A percentile compares a stretch with the other conserved stretches of the same genome.
phyloP scores from a whole-genome alignment of 768 basidiomycete genomes.

The Kwoniella botswanensis region DNA sequence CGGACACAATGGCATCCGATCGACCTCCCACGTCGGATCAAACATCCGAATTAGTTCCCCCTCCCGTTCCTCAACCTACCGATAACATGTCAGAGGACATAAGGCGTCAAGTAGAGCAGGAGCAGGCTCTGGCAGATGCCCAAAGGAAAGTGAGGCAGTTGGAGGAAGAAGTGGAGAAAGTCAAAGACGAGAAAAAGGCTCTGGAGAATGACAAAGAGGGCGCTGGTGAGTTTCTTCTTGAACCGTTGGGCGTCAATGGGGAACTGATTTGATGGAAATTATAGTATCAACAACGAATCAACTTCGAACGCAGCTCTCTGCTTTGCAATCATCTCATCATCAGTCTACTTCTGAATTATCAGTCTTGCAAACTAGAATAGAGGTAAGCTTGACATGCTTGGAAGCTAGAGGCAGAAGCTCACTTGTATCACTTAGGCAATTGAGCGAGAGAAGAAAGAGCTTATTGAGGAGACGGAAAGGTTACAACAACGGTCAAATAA shows the following conservation, averaged over 20 bases:
- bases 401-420: conserved; percentile 22
- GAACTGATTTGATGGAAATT: background rate
- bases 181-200: conserved; percentile 71
- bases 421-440: conserved; percentile 63
- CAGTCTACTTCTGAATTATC: conserved; percentile 63
- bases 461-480: conserved; percentile 79
- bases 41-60: conserved; percentile 5
- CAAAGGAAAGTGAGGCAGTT: conserved; percentile 35
- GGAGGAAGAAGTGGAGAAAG: conserved; percentile 65
- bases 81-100: conserved; percentile 31
- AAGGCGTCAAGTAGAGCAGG: conserved; percentile 47
- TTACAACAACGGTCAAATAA: conserved; percentile 75
- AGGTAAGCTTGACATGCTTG: conserved; percentile 48
- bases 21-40: conserved; percentile 1
- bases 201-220: conserved; percentile 58
- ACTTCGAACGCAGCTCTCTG: conserved; percentile 41
- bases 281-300: conserved; percentile 40
- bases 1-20: background rate
- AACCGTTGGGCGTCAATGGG: conserved; percentile 47
- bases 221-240: conserved; percentile 60
- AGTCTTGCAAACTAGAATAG: conserved; percentile 67
- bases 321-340: conserved; percentile 41
- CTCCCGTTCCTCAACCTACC: conserved; percentile 1
- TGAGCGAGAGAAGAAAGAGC: conserved; percentile 88
- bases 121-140: conserved; percentile 51